phyloP scores from a whole-genome alignment of 1,284 basidiomycete genomes.

The Sphagnurus paluster region DNA sequence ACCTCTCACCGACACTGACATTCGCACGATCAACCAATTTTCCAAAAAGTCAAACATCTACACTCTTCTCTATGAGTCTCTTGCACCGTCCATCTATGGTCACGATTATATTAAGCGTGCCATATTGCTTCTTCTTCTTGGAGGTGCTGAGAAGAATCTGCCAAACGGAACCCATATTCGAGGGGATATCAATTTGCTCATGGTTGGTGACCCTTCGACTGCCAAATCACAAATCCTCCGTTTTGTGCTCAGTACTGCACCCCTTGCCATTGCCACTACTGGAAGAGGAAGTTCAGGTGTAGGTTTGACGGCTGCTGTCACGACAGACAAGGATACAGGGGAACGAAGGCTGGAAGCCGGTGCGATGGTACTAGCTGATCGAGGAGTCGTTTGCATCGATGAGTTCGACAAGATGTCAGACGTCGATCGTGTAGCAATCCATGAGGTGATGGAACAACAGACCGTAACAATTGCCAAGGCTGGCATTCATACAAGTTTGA shows the following conservation, averaged over 20 bases:
- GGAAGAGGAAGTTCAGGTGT: slow-evolving; percentile 97
- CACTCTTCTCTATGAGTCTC: slow-evolving; percentile 86
- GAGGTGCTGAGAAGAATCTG: slow-evolving; percentile 97
- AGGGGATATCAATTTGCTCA: slow-evolving; percentile 99
- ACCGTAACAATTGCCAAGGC: slow-evolving; percentile 99
- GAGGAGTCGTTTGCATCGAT: slow-evolving; percentile 98
- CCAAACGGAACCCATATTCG: slow-evolving; percentile 98
- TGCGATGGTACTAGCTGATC: slow-evolving; percentile 99
- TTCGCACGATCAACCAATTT: slow-evolving; percentile 95
- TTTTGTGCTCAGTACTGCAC: slow-evolving; percentile 95
- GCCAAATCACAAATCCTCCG: slow-evolving; percentile 97
- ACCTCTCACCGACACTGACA: slow-evolving; percentile 91
- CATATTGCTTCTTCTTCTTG: slow-evolving; percentile 88
- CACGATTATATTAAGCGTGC: slow-evolving; percentile 97
- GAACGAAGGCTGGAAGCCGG: slow-evolving; percentile 97
- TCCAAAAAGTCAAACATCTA: slow-evolving; percentile 88
- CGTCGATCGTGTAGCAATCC: slow-evolving; percentile 98
- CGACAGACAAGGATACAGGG: slow-evolving; percentile 96
- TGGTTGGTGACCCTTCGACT: slow-evolving; percentile 99
- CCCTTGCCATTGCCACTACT: slow-evolving; percentile 97
- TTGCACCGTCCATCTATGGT: slow-evolving; percentile 97
- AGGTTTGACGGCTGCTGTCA: slow-evolving; percentile 99
- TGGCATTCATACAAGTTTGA: slow-evolving; percentile 97
- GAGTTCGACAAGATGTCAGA: slow-evolving; percentile 99
- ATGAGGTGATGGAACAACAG: slow-evolving; percentile 99